Base-by-base conservation (phyloP, 2,329 filamentous ascomycete genomes). In the Ophiostoma pallidulum region DNA sequence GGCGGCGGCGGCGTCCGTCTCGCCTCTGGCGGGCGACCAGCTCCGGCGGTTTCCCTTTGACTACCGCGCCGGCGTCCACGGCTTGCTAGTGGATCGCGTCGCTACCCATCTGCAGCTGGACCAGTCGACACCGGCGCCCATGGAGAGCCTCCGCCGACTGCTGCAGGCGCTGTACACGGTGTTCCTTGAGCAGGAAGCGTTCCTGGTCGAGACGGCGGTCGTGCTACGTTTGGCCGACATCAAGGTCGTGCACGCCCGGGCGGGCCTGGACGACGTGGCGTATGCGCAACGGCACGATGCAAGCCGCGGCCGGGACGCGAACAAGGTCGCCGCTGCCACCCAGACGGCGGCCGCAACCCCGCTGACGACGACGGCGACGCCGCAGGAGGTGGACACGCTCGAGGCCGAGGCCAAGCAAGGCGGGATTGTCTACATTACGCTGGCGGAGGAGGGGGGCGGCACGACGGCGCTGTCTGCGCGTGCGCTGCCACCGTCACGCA, bases 351-450 rank as follows among this genome's bases (percentile, higher is more conserved):
- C 66, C 69, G n/a, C n/a, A n/a, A n/a, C n/a, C n/a, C n/a, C n/a
- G n/a, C n/a, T n/a, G n/a, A n/a, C n/a, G n/a, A n/a, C n/a, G n/a
- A n/a, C n/a, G n/a, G n/a, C n/a, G n/a, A n/a, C 42, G 33, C 53
- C 54, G 1, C 45, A 51, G 0, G 57, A 63, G 2, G 67, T 67
- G 31, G 54, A 65, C 0, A 41, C 54, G 0, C 61, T 63, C 22
- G 67, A 53, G 42, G 51, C 62, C 0, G 62, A 66, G 31, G 68
- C 73, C 1, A 64, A 69, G 16, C 72, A 75, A 49, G 70, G 81
- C 49, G 86, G 86, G 4, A 88, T 94, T 56, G 84, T 92, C 1
- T 94, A 90, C 62, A 75, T 94, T 53, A 82, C 77, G 57, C 65
- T 74, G 49, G 56, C 63, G 2, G 70, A 73, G 3, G 60, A 69